phyloP scores from a whole-genome alignment of 768 basidiomycete species.

The Plicaturopsis crispa region DNA sequence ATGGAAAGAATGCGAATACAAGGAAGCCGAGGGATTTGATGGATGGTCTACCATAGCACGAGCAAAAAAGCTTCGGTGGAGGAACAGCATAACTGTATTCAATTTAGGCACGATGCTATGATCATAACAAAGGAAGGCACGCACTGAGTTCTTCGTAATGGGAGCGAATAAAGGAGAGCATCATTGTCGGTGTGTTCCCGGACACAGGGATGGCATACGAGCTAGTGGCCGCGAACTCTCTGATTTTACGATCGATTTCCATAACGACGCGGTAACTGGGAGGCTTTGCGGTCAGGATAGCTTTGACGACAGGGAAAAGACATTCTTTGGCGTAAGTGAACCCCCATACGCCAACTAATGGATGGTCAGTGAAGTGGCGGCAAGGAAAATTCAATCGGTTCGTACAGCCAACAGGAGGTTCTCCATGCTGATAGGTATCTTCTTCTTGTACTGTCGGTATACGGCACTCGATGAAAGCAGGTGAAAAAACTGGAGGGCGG shows the following conservation, averaged over 20 bases:
- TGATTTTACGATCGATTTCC: conserved; percentile 43
- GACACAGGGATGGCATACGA: conserved; percentile 10
- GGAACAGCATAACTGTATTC: conserved; percentile 39
- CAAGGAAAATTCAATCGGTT: conserved; percentile 4
- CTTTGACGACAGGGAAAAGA: conserved; percentile 32
- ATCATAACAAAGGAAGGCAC: too few relatives aligned
- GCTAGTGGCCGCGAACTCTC: conserved; percentile 23
- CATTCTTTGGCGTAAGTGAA: conserved; percentile 33
- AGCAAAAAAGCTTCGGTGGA: conserved; percentile 52
- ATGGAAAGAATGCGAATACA: conserved; percentile 42
- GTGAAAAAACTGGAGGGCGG: conserved; percentile 36
- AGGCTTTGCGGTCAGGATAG: conserved; percentile 31
- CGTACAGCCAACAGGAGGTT: conserved; percentile 38
- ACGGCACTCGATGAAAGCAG: conserved; percentile 35
- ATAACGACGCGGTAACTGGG: conserved; percentile 39
- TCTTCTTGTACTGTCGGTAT: conserved; percentile 42
- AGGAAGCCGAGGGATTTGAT: conserved; percentile 37
- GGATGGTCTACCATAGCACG: conserved; percentile 45
- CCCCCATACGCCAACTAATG: conserved; percentile 41
- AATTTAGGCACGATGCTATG: too few relatives aligned
- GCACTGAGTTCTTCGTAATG: conserved; percentile 14
- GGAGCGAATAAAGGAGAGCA: conserved; percentile 17
- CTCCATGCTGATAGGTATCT: conserved; percentile 30
- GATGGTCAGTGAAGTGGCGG: conserved; percentile 2
- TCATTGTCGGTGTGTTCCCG: conserved; percentile 29